These are phyloP conservation scores for Fraxinus sp. DNA, from an alignment of 305 asterid species.

Conservation along the genomic window DNA sequence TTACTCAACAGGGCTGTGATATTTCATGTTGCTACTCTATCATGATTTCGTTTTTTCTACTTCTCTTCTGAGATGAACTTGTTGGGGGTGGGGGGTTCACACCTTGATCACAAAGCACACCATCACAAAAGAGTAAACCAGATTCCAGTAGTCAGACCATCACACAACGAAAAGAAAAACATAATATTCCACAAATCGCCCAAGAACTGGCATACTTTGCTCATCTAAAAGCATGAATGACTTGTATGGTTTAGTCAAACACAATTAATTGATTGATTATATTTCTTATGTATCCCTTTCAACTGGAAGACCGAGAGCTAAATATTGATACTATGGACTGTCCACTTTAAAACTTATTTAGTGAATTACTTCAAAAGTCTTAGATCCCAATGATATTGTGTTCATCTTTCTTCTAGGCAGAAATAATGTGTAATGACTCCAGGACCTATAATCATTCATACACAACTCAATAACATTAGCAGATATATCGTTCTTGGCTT, in stretches of 20 bases:
- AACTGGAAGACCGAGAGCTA: neutral
- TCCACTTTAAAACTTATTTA: neutral
- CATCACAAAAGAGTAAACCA: neutral
- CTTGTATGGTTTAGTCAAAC: neutral
- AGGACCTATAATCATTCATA: neutral
- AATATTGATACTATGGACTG: neutral
- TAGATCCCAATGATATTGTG: neutral
- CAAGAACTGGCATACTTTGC: neutral
- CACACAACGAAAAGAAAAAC: neutral
- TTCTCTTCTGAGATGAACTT: neutral
- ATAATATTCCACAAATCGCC: neutral
- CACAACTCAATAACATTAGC: neutral
- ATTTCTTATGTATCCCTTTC: neutral
- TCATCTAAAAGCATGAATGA: neutral
- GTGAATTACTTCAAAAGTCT: neutral
- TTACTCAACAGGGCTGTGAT: neutral
- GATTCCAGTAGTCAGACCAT: neutral
- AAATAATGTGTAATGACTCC: neutral
- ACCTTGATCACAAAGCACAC: neutral
- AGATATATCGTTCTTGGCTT: neutral
- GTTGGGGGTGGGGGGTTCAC: neutral
- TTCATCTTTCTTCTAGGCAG: neutral
- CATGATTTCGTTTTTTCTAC: neutral
- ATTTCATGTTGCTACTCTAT: neutral
- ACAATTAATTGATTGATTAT: neutral